Evolutionary conservation across 2,329 filamentous ascomycete genomes (phyloP), one percentile per base, ranked within the genome.

Genomic region (Aspergillus aculeatus): DNA sequence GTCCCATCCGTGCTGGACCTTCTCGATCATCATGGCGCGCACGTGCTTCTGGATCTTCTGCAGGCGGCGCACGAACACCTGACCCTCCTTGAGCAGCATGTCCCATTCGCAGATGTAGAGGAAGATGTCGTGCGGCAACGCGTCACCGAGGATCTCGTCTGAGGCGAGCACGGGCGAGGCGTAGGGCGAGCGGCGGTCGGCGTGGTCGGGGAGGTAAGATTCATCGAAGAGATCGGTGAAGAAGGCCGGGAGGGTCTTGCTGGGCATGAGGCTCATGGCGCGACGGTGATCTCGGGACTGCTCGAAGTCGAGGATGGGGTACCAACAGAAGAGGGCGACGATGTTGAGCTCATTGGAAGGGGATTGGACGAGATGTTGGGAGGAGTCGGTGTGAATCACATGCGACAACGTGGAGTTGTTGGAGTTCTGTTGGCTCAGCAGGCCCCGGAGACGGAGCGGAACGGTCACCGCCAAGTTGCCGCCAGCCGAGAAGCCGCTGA

Each of bases 71-170:
- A 78, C 74, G 56, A 82, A 81, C 1, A 64, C 61, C 62, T 80
- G 75, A 5, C 84, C 86, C 69, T 88, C 86, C 14, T 81, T 80
- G n/a, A 87, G 77, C 14, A 88, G 75, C 85, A 88, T 88, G 68
- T 88, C 86, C 83, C 83, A 88, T 69, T 88, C 86, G 69, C 86
- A 88, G 48, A 84, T 83, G 68, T 84, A 85, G 64, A 88, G 73
- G 59, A 86, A 84, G 50, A 88, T 82, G 59, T 87, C 82, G n/a
- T 82, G 76, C 0, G 86, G 86, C 1, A 88, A 71, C 2, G 78
- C 79, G 23, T 80, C 78, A 29, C 72, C 68, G n/a, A 88, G 78
- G 67, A 85, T 80, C 29, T 78, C 71, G 21, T 81, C 78, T 0
- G 82, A 77, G 1, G 86, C 85, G 10, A 83, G 80, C 32, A 83